These are phyloP conservation scores for Tricholoma sp. DNA, from an alignment of 768 basidiomycete genomes.

Conservation along the genomic window DNA sequence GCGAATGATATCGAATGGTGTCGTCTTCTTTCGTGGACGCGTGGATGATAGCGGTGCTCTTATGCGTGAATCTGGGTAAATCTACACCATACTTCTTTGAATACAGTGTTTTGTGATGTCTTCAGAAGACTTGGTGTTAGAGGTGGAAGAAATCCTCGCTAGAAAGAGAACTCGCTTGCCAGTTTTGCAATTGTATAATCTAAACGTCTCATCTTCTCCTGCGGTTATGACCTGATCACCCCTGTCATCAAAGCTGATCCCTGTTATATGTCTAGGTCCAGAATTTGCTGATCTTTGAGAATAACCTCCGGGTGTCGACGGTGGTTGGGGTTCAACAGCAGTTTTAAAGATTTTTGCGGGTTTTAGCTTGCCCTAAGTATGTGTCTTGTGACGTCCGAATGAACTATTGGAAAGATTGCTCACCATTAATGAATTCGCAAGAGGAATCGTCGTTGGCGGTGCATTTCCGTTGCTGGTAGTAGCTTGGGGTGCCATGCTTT, in stretches of 20 bases:
- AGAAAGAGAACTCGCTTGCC: conserved; percentile 77
- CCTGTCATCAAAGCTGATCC: conserved; percentile 85
- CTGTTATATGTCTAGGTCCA: conserved; percentile 75
- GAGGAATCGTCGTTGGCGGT: conserved; percentile 32
- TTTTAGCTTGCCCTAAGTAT: conserved; percentile 63
- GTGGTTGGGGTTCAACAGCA: conserved; percentile 59
- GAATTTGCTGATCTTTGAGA: conserved; percentile 32
- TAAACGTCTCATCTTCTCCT: conserved; percentile 88
- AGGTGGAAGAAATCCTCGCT: conserved; percentile 15
- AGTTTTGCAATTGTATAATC: conserved; percentile 80
- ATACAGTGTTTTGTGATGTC: conserved; percentile 70
- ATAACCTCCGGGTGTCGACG: conserved; percentile 36
- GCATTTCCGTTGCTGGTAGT: conserved; percentile 29
- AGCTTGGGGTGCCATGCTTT: conserved; percentile 41
- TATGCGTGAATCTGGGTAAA: conserved; percentile 92
- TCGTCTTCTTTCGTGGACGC: conserved; percentile 96
- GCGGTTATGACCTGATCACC: conserved; percentile 86
- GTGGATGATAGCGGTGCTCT: conserved; percentile 76
- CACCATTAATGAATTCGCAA: conserved; percentile 53
- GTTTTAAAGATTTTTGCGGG: conserved; percentile 85
- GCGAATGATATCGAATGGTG: conserved; percentile 88
- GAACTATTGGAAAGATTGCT: conserved; percentile 4
- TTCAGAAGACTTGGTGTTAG: conserved; percentile 22
- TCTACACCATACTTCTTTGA: conserved; percentile 98
- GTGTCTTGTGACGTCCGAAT: conserved; percentile 5